Base-by-base conservation (phyloP, 2,329 filamentous ascomycete species). In the Tolypocladium amazonense region DNA sequence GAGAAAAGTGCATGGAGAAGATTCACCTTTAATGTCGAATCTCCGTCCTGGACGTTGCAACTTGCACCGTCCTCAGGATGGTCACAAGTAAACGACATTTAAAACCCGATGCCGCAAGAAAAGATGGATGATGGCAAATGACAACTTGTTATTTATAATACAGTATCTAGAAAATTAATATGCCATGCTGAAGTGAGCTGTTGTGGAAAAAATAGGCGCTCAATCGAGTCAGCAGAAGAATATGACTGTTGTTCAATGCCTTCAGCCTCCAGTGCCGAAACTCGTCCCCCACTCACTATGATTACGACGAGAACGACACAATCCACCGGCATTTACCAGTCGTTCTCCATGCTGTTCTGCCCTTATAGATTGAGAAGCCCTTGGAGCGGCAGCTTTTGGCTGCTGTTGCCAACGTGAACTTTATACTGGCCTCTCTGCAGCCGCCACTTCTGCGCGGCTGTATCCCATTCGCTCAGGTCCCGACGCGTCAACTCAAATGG, bases 381-480 rank as follows among this genome's bases (percentile, higher is more conserved):
- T 45, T 70, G 65, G 55, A 81, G 66, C 27, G 75, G 74, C 62
- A 82, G 62, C 39, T 76, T 68, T 35, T 77, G 70, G 63, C 79
- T 81, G 62, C 78, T 82, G 3, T 72, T 72, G 0, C 81, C 81
- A 4, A 82, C 75, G 59, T 68, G 76, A 5, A 83, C 60, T 3
- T 61, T 64, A 61, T 81, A 82, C 15, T 69, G 66, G 0, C 80
- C 80, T 27, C 68, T 71, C 56, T 73, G 75, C 58, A 86, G 65
- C 53, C 75, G 74, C 87, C 87, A 89, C 65, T 81, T 81, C 72
- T 88, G 85, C 38, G 76, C 76, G 1, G 69, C 72, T 5, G 81
- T 77, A 67, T 88, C 84, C 87, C 87, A 89, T 33, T 84, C 76
- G 69, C 85, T 88, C 56, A 89, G 66, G 66, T 89, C 87, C 61